Percentiles rank a stretch among this genome's conserved stretches.
These are phyloP conservation scores for Gypsophila paniculata DNA, from an alignment of 179 eudicot species.

Conservation along the genomic window DNA sequence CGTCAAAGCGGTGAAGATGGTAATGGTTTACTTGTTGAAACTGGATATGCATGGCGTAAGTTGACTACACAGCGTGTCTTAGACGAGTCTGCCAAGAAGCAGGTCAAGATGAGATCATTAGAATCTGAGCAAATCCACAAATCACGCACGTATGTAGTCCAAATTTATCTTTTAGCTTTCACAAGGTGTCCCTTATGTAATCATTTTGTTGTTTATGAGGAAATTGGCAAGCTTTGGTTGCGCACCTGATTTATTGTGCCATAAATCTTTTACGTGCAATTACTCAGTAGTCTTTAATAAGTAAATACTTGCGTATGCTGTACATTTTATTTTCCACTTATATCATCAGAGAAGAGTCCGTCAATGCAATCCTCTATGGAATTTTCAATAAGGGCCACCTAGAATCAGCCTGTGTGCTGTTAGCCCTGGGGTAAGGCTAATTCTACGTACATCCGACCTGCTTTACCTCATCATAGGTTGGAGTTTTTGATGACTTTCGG, in stretches of 20 bases:
- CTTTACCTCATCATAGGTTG: background rate
- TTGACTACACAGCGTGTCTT: conserved; percentile 74
- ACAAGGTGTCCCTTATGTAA: background rate
- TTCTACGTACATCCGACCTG: background rate
- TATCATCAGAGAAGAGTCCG: background rate
- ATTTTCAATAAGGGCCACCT: background rate
- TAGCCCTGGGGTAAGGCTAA: background rate
- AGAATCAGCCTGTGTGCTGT: background rate
- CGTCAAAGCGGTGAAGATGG: conserved; percentile 80
- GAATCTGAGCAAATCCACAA: conserved; percentile 65
- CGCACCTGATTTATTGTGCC: background rate
- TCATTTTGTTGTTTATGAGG: conserved; percentile 6
- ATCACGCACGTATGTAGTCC: conserved; percentile 64
- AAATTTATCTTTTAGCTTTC: conserved; percentile 5
- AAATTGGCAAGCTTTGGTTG: background rate
- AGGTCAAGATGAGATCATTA: conserved; percentile 82
- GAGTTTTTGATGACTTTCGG: background rate
- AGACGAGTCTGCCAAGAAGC: conserved; percentile 86
- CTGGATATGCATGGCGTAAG: conserved; percentile 92
- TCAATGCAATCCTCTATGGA: background rate
- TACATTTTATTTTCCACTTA: background rate
- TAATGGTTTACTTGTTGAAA: conserved; percentile 86
- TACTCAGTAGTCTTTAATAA: conserved; percentile 4
- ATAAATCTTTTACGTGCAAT: background rate
- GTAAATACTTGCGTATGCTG: background rate